Conservation (phyloP, 73 alveolate genomes). For the Effrenium voratum region DNA sequence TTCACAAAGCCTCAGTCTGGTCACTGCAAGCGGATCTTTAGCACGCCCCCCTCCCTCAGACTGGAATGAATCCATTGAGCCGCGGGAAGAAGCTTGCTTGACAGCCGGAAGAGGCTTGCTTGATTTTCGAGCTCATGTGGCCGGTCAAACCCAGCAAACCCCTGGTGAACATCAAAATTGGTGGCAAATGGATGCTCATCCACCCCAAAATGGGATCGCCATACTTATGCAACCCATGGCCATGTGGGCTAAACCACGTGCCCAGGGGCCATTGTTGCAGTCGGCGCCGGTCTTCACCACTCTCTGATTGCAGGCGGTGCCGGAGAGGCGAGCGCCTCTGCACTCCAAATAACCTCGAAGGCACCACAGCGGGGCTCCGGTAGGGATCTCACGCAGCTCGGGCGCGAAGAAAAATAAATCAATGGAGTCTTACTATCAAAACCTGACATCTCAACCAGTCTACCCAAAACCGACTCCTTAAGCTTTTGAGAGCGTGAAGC, state of each 20-base stretch:
- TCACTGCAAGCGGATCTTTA: neutral
- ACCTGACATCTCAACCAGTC: too few relatives aligned
- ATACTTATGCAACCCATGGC: neutral
- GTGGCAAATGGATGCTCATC: too few relatives aligned
- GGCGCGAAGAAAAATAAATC: neutral
- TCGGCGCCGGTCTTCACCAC: conserved; percentile 44
- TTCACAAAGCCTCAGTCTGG: conserved; percentile 26
- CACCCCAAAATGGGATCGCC: too few relatives aligned
- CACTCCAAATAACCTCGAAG: conserved; percentile 53
- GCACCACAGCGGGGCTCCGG: neutral
- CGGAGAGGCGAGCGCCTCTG: conserved; percentile 35
- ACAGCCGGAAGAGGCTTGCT: too few relatives aligned
- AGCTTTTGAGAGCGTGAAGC: too few relatives aligned
- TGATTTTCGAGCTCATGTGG: too few relatives aligned
- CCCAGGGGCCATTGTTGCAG: conserved; percentile 60
- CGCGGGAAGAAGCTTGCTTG: too few relatives aligned
- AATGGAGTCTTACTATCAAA: too few relatives aligned
- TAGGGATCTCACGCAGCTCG: neutral
- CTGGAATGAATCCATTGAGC: too few relatives aligned
- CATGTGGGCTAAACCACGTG: neutral
- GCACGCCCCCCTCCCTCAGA: neutral
- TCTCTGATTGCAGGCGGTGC: conserved; percentile 31
- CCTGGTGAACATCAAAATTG: too few relatives aligned
- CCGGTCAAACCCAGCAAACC: too few relatives aligned
- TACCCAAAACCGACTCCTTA: too few relatives aligned